phyloP scores from a whole-genome alignment of 805 yeast species.

The Candida ficus region DNA sequence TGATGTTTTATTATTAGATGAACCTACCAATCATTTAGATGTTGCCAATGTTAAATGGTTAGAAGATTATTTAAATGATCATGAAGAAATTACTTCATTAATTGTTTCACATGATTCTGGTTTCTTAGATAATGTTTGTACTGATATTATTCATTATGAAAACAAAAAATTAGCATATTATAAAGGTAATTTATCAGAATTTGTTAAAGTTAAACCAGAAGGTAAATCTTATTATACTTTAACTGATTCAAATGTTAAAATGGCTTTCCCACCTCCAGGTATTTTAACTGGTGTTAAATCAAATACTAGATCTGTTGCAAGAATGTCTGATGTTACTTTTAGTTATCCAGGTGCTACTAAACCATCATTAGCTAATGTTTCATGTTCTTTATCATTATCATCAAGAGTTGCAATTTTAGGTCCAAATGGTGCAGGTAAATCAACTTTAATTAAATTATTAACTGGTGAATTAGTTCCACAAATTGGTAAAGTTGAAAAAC shows the following conservation, averaged over 20 bases:
- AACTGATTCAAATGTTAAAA: slow-evolving; percentile 86
- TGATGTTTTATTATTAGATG: slow-evolving; percentile 89
- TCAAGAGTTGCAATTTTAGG: slow-evolving; percentile 96
- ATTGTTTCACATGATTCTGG: slow-evolving; percentile 98
- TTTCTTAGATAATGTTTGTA: slow-evolving; percentile 90
- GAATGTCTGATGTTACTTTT: slow-evolving; percentile 80
- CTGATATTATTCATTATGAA: slow-evolving; percentile 95
- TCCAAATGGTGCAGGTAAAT: slow-evolving; percentile 99
- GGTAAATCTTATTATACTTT: slow-evolving; percentile 94
- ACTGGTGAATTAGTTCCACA: slow-evolving; percentile 90
- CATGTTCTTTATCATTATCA: slow-evolving; percentile 90
- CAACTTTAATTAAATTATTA: slow-evolving; percentile 86
- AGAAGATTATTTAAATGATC: slow-evolving; percentile 76
- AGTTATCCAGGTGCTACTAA: slow-evolving; percentile 84
- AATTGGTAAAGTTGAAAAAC: slow-evolving; percentile 90
- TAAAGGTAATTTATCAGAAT: slow-evolving; percentile 91
- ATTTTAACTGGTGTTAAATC: slow-evolving; percentile 96
- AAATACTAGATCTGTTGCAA: slow-evolving; percentile 87
- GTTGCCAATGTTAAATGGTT: slow-evolving; percentile 92
- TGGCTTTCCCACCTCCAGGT: slow-evolving; percentile 99
- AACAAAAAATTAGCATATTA: slow-evolving; percentile 90
- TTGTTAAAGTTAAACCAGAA: slow-evolving; percentile 89
- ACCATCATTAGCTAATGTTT: slow-evolving; percentile 73
- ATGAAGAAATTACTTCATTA: slow-evolving; percentile 85
- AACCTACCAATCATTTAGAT: slow-evolving; percentile 98